phyloP scores from a whole-genome alignment of 306 rosid species.

The Cicer pinnatifidum region DNA sequence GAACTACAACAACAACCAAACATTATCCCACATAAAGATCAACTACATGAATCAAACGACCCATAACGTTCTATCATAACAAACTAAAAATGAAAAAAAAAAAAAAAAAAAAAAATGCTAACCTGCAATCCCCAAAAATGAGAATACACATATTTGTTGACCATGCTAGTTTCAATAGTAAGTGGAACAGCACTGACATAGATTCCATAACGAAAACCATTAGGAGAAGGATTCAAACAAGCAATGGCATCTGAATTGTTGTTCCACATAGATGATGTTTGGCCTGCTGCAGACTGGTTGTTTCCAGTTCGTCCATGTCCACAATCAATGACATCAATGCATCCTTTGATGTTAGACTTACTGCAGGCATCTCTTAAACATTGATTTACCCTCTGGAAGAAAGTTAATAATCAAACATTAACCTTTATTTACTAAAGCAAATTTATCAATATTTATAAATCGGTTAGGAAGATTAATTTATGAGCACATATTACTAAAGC shows the following conservation, averaged over 20 bases:
- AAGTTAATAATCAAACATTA: slow-evolving; percentile 26
- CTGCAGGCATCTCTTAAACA: slow-evolving; percentile 70
- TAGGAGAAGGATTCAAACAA: slow-evolving; percentile 50
- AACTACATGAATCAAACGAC: too few relatives aligned
- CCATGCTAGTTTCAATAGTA: slow-evolving; percentile 26
- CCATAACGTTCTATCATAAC: neutral
- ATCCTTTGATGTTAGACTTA: neutral
- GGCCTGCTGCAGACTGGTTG: neutral
- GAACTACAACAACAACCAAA: too few relatives aligned
- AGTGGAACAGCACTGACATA: slow-evolving; percentile 39
- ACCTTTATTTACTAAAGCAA: too few relatives aligned
- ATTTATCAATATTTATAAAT: too few relatives aligned
- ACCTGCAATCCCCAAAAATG: slow-evolving; percentile 53
- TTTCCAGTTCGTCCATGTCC: slow-evolving; percentile 47
- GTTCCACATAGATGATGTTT: slow-evolving; percentile 42
- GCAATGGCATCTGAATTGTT: slow-evolving; percentile 36
- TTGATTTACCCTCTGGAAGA: slow-evolving; percentile 75
- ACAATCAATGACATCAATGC: slow-evolving; percentile 67
- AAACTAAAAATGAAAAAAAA: neutral
- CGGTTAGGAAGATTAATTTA: too few relatives aligned
- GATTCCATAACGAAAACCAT: slow-evolving; percentile 43
- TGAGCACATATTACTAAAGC: too few relatives aligned
- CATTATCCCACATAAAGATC: too few relatives aligned
- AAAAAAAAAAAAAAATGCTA: neutral
- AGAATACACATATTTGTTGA: slow-evolving; percentile 46